Evolutionary conservation across 495 filamentous ascomycete genomes (phyloP), one percentile per base, ranked within the genome.

Genomic region (Penicillium tannophilum): DNA sequence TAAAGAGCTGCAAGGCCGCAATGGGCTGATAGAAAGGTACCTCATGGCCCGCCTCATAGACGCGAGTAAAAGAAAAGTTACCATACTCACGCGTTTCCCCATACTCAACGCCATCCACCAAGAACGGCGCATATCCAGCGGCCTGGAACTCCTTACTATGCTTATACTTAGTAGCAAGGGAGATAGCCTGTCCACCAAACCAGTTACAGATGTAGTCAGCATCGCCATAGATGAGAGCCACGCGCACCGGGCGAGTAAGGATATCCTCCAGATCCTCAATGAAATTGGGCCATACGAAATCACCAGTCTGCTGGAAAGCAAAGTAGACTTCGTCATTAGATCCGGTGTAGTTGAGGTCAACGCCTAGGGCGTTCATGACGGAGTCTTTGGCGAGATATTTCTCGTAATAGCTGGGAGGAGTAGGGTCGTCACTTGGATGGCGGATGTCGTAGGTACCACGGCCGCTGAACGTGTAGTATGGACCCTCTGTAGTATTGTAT

Each of bases 151-250:
- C 58, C 3, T 70, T 64, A 7, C 72, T 71, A 23, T 71, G 52
- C 9, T 72, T 65, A 58, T 81, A 75, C 30, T 80, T 64, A 12
- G 82, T 64, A 28, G 66, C 43, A 50, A 77, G 56, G 54, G 72
- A 75, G 28, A 75, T 74, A 8, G 71, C 66, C 52, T 80, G 76
- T 19, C 76, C 77, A 14, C 76, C 76, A 35, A 75, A 73, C 75
- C 76, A 78, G 59, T 81, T 84, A 63, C 84, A 85, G 19, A 76
- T 74, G 48, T 83, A 87, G 55, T 87, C 84, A 14, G 77, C 71
- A 70, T 84, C 83, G 17, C 85, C 89, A 59, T 90, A 90, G 42
- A 90, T 77, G 7, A 92, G 77, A 17, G 85, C 84, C 2, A 93
- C 85, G 48, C 86, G 84, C 61, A 92, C 80, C 4, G 80, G 80